Evolutionary conservation across 768 basidiomycete species (phyloP), one percentile per base, ranked within the genome.

Genomic region (Lactarius quietus): DNA sequence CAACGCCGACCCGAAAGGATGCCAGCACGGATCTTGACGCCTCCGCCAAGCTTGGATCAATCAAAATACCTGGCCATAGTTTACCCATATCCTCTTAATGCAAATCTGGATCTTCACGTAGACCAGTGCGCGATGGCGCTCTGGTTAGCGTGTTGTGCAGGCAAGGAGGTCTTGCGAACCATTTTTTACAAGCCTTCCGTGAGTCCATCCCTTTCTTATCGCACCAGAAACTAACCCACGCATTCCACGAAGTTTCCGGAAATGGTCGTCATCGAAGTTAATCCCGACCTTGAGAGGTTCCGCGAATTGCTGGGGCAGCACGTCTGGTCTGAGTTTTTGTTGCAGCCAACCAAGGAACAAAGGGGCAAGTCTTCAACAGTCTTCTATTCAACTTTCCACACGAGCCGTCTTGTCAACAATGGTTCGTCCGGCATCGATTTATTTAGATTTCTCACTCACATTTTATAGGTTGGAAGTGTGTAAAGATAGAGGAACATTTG

Each of bases 171-270:
- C 17, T 70, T 83, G 45, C 74, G 75, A 28, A 75, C 81, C 1
- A 71, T 83, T 54, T 82, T 75, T 54, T 73, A 82, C 70, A 82
- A 81, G 61, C 80, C 81, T 0, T 71, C 74, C 38, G 81, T 83
- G 66, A 60, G 81, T 78, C 6, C 48, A 23, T 53, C 6, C 52
- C n/a, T 48, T 26, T 12, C 3, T 48, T 48, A 14, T 48, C 14
- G 23, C 23, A 18, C 53, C 12, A 41, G 5, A 18, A 29, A 10
- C 18, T n/a, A 23, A 28, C 26, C 10, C 26, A 33, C 23, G 28
- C 52, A 53, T 53, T 12, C 36, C 23, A 23, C 48, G 6, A 62
- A 81, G 80, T 78, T 81, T 1, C 79, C 76, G 8, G 79, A 74
- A 56, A 80, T 78, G 75, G 75, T 83, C 53, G 77, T 83, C 59